phyloP scores from a whole-genome alignment of 2,329 filamentous ascomycete species.

The Knufia fluminis region DNA sequence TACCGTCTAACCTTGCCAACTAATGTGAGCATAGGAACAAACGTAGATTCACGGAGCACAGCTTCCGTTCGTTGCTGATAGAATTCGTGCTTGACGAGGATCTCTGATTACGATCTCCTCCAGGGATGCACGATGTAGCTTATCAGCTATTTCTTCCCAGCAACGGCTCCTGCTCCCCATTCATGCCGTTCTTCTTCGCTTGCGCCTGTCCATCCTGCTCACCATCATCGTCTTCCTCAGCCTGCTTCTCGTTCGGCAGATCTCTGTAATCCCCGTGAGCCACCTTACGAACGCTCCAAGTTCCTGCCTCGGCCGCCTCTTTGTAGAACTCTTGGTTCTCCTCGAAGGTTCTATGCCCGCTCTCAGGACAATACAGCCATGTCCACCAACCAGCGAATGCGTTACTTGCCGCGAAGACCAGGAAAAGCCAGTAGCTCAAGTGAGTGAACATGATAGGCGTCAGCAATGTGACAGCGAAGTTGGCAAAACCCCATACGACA shows the following conservation, averaged over 20 bases:
- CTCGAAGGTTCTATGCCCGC: slow-evolving; percentile 49
- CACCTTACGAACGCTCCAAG: slow-evolving; percentile 47
- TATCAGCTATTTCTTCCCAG: neutral
- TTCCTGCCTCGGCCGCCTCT: slow-evolving; percentile 41
- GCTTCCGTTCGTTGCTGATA: too few species aligned
- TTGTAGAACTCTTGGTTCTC: slow-evolving; percentile 53
- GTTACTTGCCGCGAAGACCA: slow-evolving; percentile 48
- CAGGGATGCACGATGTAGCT: too few species aligned
- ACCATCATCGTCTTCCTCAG: slow-evolving; percentile 12
- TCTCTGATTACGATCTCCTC: too few species aligned
- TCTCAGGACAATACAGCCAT: slow-evolving; percentile 44
- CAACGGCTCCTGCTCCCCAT: slow-evolving; percentile 17
- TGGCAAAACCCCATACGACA: slow-evolving; percentile 51
- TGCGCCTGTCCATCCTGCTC: slow-evolving; percentile 23
- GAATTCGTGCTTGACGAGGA: too few species aligned
- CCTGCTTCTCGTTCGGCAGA: slow-evolving; percentile 20
- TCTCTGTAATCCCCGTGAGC: slow-evolving; percentile 40
- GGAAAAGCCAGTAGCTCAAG: slow-evolving; percentile 49
- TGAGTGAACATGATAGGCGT: slow-evolving; percentile 53
- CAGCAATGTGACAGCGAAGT: slow-evolving; percentile 49
- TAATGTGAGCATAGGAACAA: too few species aligned
- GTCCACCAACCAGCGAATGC: slow-evolving; percentile 47
- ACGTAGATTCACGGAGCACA: too few species aligned
- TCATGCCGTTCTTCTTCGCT: slow-evolving; percentile 24
- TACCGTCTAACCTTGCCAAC: too few species aligned